Evolutionary conservation across 192 early-diverging fungal species (phyloP), one percentile per base, ranked within the genome.

Genomic region (Entrophospora sp.): DNA sequence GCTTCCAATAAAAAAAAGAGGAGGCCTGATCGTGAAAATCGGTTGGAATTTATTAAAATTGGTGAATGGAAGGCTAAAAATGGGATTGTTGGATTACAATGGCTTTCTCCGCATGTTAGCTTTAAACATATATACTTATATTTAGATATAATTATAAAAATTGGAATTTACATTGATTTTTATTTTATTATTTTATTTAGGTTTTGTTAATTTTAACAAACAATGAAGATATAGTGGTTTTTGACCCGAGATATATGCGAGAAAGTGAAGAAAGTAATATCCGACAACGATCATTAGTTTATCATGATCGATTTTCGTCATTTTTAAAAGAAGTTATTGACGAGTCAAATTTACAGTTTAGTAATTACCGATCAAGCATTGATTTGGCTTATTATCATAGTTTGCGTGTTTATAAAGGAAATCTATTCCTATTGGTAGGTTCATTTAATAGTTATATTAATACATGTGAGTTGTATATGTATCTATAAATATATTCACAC

Each of bases 31-130:
- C 61, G 64, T 16, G 73, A 70, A 34, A 9, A 68, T 4, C 73
- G 59, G 16, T 52, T 83, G 2, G 75, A 82, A 35, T 84, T 80
- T 63, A 61, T 68, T 49, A 79, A 71, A 40, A 35, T 77, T 31
- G 83, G 79, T 5, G 80, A 84, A 62, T 82, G 79, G 75, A 71
- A 71, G 48, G 72, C 73, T 1, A 68, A 64, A 30, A 77, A 84
- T 68, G 67, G 75, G n/a, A 82, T 84, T 55, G 80, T 84, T 34
- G 80, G 73, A 8, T 66, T 84, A 13, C 80, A 84, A 68, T 84
- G 83, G 83, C 71, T 84, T 24, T 77, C 76, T 28, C 73, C 75
- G 32, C 83, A 84, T n/a, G 75, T 80, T 84, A 69, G 34, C 10
- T 42, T 38, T 25, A 24, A 5, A 4, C 18, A 22, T 18, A 28